phyloP scores from a whole-genome alignment of 2,329 filamentous ascomycete species.

The Ambrosiella cleistominuta region DNA sequence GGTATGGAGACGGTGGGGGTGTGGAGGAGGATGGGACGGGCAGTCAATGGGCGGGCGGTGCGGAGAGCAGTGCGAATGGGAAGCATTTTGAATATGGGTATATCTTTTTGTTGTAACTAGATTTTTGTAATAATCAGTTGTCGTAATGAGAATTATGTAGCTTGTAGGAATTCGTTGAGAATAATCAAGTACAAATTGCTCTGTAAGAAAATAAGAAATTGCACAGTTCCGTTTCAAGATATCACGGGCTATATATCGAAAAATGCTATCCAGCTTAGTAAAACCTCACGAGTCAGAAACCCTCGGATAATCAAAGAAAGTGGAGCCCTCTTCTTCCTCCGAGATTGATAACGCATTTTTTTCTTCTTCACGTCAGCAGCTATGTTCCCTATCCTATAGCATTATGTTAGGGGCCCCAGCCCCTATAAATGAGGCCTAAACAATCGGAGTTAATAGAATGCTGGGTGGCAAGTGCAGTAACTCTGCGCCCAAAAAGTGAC shows the following conservation, averaged over 20 bases:
- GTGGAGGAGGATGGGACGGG: conserved; percentile 2
- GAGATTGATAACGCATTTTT: not conserved
- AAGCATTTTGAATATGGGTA: conserved; percentile 6
- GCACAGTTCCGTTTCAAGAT: not conserved
- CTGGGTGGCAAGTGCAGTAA: too few species aligned
- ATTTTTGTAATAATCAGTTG: too few species aligned
- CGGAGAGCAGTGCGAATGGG: conserved; percentile 10
- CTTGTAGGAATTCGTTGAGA: not conserved
- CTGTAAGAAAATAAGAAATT: not conserved
- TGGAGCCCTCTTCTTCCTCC: not conserved
- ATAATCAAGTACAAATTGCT: not conserved
- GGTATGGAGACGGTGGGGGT: not conserved
- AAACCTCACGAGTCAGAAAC: not conserved
- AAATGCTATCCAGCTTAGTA: not conserved
- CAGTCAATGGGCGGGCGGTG: conserved; percentile 3
- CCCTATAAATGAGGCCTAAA: too few species aligned
- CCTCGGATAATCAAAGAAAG: not conserved
- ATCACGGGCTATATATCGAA: not conserved
- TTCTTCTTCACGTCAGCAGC: not conserved
- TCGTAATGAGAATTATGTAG: too few species aligned
- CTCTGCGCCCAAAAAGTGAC: too few species aligned
- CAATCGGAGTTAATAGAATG: too few species aligned
- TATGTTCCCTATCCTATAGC: too few species aligned
- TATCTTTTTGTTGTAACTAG: not conserved
- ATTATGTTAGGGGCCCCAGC: too few species aligned